These are phyloP conservation scores for Volvox reticuliferus DNA, from an alignment of 139 green algal genomes.

Conservation along the genomic window DNA sequence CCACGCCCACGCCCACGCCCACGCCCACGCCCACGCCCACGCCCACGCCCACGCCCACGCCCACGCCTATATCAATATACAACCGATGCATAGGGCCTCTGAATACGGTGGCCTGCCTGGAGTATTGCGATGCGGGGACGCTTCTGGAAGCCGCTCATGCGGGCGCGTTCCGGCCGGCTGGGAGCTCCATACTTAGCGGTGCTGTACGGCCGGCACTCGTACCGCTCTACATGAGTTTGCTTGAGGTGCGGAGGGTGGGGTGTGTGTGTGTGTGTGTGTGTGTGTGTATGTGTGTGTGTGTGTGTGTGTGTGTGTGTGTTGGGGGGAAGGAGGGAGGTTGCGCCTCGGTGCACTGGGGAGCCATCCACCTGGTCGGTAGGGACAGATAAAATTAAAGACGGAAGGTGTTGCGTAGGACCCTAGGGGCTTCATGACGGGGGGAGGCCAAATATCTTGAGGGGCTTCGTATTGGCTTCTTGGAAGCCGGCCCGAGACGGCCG, in stretches of 20 bases:
- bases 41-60: too few species aligned
- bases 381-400: too few species aligned
- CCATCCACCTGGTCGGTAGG: too few species aligned
- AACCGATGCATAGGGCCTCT: conserved; percentile 7
- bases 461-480: too few species aligned
- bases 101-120: conserved; percentile 31
- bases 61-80: too few species aligned
- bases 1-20: neutral
- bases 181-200: neutral
- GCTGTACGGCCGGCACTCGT: conserved; percentile 38
- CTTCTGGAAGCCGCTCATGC: conserved; percentile 33
- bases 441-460: too few species aligned
- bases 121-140: conserved; percentile 55
- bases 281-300: neutral
- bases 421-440: too few species aligned
- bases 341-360: too few species aligned
- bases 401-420: too few species aligned
- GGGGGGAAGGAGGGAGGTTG: too few species aligned
- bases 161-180: conserved; percentile 27
- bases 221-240: conserved; percentile 35
- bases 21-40: too few species aligned
- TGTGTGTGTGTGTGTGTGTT: neutral
- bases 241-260: conserved; percentile 14
- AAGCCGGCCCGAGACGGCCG: too few species aligned
- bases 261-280: neutral